Evolutionary conservation across 495 filamentous ascomycete genomes (phyloP).

Genomic region (Penicillium herquei): DNA sequence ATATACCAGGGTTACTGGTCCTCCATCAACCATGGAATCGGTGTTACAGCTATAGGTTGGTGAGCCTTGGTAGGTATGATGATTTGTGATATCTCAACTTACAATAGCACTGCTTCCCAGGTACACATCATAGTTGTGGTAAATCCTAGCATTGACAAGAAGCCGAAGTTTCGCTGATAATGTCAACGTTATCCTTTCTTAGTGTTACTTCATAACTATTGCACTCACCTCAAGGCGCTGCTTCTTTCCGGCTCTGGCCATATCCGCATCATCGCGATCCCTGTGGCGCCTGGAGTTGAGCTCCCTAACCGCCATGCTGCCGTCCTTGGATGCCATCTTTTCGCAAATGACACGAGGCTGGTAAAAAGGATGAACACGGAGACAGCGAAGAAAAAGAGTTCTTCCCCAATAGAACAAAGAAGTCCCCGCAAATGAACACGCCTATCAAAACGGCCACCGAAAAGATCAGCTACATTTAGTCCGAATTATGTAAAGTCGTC

Average conservation of each 20-base stretch:
- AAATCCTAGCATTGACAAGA: conserved; percentile 48
- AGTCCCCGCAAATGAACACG: not conserved
- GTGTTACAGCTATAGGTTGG: not conserved
- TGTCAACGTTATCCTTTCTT: not conserved
- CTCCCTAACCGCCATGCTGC: not conserved
- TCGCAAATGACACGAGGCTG: not conserved
- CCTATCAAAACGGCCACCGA: no score
- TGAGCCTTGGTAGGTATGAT: not conserved
- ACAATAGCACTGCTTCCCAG: conserved; percentile 43
- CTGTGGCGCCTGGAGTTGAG: not conserved
- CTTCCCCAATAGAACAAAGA: not conserved
- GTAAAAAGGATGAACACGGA: not conserved
- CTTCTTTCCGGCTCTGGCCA: conserved; percentile 4
- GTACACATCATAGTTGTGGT: conserved; percentile 43
- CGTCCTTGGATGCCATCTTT: not conserved
- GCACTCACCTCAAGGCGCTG: conserved; percentile 3
- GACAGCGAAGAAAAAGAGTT: not conserved
- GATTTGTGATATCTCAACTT: not conserved
- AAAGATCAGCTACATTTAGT: no score
- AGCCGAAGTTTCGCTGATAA: conserved; percentile 39
- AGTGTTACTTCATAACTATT: not conserved
- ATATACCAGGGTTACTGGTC: not conserved
- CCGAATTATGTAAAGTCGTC: no score
- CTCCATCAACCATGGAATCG: conserved; percentile 1
- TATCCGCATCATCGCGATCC: conserved; percentile 4